Conservation (phyloP, 2,329 filamentous ascomycete species). For the Diaporthe sp. region DNA sequence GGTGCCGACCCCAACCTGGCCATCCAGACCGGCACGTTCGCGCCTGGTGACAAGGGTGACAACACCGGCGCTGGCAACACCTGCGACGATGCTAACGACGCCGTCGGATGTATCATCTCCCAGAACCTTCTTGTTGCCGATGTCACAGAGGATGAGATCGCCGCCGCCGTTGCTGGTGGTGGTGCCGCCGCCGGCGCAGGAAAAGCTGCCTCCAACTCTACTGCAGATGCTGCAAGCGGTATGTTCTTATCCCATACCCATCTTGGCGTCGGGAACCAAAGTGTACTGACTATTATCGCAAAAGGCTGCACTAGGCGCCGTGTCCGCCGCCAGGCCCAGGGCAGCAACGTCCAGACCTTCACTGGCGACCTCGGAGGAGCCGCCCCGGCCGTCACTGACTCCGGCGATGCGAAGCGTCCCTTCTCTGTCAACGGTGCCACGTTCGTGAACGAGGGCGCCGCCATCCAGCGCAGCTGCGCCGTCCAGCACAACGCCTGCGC, state of each 20-base stretch:
- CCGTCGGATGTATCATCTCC: conserved; percentile 68
- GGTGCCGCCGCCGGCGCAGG: conserved; percentile 41
- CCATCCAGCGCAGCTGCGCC: conserved; percentile 62
- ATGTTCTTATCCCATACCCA: background rate
- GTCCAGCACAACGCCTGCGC: conserved; percentile 65
- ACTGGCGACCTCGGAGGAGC: conserved; percentile 58
- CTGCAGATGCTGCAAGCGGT: conserved; percentile 42
- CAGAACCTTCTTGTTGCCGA: conserved; percentile 68
- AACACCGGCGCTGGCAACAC: conserved; percentile 60
- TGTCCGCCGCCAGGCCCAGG: conserved; percentile 37
- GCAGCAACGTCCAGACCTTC: conserved; percentile 60
- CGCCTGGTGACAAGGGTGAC: conserved; percentile 58
- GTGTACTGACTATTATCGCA: background rate
- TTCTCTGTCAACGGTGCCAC: conserved; percentile 68
- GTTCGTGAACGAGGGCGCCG: conserved; percentile 63
- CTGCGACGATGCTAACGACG: conserved; percentile 64
- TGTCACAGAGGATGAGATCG: conserved; percentile 66
- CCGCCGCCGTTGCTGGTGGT: conserved; percentile 59
- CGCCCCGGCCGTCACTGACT: conserved; percentile 56
- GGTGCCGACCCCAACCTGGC: conserved; percentile 74
- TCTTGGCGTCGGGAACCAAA: background rate
- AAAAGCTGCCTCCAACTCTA: conserved; percentile 26
- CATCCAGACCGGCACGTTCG: conserved; percentile 74
- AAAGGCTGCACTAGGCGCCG: conserved; percentile 23
- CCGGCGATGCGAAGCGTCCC: conserved; percentile 53